Base-by-base conservation (phyloP, 1,139 yeast species). In the Kodamaea alishanica region DNA sequence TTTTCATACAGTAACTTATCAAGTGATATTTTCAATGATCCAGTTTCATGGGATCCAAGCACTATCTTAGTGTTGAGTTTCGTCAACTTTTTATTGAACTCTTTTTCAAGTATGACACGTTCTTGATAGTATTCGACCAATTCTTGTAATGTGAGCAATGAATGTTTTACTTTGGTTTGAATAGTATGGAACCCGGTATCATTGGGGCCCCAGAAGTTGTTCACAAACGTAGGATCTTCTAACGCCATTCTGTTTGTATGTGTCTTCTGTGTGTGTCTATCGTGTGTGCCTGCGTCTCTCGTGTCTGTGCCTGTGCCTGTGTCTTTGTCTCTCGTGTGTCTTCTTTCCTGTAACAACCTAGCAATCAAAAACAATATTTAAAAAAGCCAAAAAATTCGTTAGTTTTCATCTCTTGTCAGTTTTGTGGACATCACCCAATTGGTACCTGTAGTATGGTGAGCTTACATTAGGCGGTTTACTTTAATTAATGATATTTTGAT, bases 101-200 rank as follows among this genome's bases (percentile, higher is more conserved):
- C 96, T 45, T 79, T 84, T 52, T 88, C 96, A 30, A 88, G 73
- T 6, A 73, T 65, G 2, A 76, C 65, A 33, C 82, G 57, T 41
- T 76, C 79, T 35, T 63, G 63, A 51, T 74, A 77, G 50, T 68
- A 77, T 7, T 62, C 64, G 8, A 68, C 53, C 26, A 77, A 56
- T 32, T 71, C 73, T 28, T 69, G 68, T 33, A 76, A 52, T 6
- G 75, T 74, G 71, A 39, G 37, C 24, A 56, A 34, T 5, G 71
- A 58, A 45, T 74, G 70, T 48, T 70, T 69, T 62, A 77, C 68
- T 42, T 76, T 70, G 43, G 63, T 68, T 41, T 73, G 64, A 29
- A 81, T 56, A 22, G 68, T 65, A 20, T 61, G 62, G 31, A 73
- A 72, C 20, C 81, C 82, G 38, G 63, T 58, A 38, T 77, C 81